A percentile compares a stretch with the other conserved stretches of the same genome.
These are phyloP conservation scores for Lathyrus oleraceus DNA, from an alignment of 306 rosid species.

Conservation along the genomic window DNA sequence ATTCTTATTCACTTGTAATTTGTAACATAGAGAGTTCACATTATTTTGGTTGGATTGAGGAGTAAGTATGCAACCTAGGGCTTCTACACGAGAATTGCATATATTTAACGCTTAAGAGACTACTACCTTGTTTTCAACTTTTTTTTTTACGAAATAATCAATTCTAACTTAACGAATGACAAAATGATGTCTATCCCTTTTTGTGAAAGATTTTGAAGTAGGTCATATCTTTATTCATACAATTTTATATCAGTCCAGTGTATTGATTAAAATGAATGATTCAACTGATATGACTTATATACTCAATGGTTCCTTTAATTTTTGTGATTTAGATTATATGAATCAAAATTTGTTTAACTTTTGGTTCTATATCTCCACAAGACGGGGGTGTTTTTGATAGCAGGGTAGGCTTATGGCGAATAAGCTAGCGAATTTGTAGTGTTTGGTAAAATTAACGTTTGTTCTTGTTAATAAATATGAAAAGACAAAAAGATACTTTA, in stretches of 20 bases:
- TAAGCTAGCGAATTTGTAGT: too few relatives aligned
- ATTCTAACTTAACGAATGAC: not conserved
- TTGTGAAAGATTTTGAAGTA: not conserved
- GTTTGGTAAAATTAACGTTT: too few relatives aligned
- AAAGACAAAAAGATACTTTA: too few relatives aligned
- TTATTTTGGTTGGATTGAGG: not conserved
- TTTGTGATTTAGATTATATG: slow-evolving; percentile 14
- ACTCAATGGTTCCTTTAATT: slow-evolving; percentile 8
- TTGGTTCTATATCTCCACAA: slow-evolving; percentile 18
- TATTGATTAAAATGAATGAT: slow-evolving; percentile 13
- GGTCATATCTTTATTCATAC: slow-evolving; percentile 2
- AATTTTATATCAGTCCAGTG: not conserved
- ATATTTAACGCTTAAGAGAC: slow-evolving; percentile 13
- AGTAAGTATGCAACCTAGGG: slow-evolving; percentile 13
- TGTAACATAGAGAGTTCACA: not conserved
- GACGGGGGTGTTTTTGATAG: not conserved
- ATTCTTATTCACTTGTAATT: slow-evolving; percentile 8
- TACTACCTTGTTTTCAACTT: not conserved
- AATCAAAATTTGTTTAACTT: slow-evolving; percentile 19
- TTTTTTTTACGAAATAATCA: too few relatives aligned
- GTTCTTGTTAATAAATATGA: too few relatives aligned
- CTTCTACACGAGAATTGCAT: slow-evolving; percentile 16
- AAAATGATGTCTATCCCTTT: slow-evolving; percentile 16
- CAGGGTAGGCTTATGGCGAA: too few relatives aligned
- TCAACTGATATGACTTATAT: slow-evolving; percentile 24